Conservation (phyloP, 2,329 filamentous ascomycete genomes). For the Fonsecaea erecta region DNA sequence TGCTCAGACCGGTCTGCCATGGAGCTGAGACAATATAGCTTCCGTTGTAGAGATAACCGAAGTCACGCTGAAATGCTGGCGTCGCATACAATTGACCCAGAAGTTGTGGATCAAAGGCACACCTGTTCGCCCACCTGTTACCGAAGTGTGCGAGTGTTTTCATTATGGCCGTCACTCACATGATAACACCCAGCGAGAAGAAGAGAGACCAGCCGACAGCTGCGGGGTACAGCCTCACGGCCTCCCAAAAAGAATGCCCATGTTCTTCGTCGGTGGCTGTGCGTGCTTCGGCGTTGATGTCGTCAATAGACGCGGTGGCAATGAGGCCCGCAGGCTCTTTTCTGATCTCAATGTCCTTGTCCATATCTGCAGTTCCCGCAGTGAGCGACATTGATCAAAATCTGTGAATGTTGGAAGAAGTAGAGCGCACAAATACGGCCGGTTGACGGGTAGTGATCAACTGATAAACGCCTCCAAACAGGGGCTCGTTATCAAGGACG, state of each 20-base stretch:
- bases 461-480: background rate
- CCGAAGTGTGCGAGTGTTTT: conserved; percentile 63
- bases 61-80: conserved; percentile 62
- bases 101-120: conserved; percentile 65
- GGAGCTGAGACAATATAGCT: conserved; percentile 55
- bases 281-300: conserved; percentile 39
- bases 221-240: conserved; percentile 51
- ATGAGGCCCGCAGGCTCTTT: conserved; percentile 35
- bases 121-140: conserved; percentile 14
- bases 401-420: background rate
- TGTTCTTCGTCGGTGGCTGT: conserved; percentile 45
- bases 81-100: conserved; percentile 66
- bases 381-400: conserved; percentile 6
- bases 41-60: conserved; percentile 56
- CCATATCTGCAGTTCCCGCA: conserved; percentile 43
- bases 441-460: background rate
- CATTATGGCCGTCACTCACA: conserved; percentile 69
- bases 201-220: conserved; percentile 47
- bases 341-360: conserved; percentile 32
- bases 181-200: conserved; percentile 43
- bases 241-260: conserved; percentile 43
- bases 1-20: conserved; percentile 67
- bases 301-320: conserved; percentile 34
- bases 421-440: background rate
- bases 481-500: conserved; percentile 20